Percentiles rank a stretch among this genome's conserved stretches.
These are phyloP conservation scores for Dothideomycetes sp. DNA, from an alignment of 2,329 filamentous ascomycete genomes.

Conservation along the genomic window DNA sequence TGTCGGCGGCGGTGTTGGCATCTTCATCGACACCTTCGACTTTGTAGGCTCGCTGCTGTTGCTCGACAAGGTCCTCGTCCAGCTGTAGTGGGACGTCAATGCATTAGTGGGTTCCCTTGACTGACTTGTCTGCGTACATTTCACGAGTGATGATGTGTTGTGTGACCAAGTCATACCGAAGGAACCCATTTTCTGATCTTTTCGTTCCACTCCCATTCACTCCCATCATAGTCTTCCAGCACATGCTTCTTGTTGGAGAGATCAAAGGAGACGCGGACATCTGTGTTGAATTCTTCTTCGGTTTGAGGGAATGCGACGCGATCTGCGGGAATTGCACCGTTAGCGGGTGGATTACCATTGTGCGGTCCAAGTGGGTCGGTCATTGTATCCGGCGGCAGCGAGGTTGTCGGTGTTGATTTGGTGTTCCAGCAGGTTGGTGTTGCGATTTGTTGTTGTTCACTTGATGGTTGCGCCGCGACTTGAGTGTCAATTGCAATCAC, in stretches of 20 bases:
- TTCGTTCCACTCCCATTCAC: slow-evolving; percentile 74
- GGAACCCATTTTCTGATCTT: slow-evolving; percentile 65
- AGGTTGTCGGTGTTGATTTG: too few species aligned
- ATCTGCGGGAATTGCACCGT: slow-evolving; percentile 8
- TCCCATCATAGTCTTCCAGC: slow-evolving; percentile 72
- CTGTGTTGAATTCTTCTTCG: slow-evolving; percentile 58
- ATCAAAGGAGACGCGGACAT: slow-evolving; percentile 81
- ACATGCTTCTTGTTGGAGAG: slow-evolving; percentile 71
- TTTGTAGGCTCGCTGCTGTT: slow-evolving; percentile 51
- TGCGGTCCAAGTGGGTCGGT: slow-evolving; percentile 3
- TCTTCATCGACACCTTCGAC: slow-evolving; percentile 49
- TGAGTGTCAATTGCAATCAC: too few species aligned
- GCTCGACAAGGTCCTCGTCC: slow-evolving; percentile 48
- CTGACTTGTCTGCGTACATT: neutral
- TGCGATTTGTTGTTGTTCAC: too few species aligned
- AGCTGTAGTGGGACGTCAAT: slow-evolving; percentile 32
- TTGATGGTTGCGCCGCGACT: too few species aligned
- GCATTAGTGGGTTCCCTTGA: neutral
- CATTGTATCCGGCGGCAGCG: neutral
- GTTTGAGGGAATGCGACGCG: slow-evolving; percentile 39
- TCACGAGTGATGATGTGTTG: slow-evolving; percentile 2
- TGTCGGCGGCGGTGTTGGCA: slow-evolving; percentile 39
- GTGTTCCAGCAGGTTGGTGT: too few species aligned
- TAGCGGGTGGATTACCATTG: slow-evolving; percentile 3
- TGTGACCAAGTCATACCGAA: slow-evolving; percentile 32